Percentiles rank a stretch among this genome's conserved stretches.
Conservation (phyloP, 352 stramenopile genomes). For the Aphanomyces astaci region DNA sequence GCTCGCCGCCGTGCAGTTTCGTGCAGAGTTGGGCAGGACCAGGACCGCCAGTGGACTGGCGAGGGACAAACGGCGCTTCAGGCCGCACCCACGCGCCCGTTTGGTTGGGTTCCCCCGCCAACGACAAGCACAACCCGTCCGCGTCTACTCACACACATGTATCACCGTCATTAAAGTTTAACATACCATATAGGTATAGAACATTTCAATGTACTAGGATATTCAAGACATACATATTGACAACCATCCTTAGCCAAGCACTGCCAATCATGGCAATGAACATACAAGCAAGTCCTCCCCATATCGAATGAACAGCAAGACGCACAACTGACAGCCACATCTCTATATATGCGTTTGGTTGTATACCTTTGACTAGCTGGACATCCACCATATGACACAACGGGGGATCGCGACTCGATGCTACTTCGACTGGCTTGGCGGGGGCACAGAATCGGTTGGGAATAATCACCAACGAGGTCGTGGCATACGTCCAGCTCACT, state of each 20-base stretch:
- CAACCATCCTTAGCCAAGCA: too few relatives aligned
- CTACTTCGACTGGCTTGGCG: slow-evolving; percentile 27
- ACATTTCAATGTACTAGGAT: too few relatives aligned
- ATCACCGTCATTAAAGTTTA: too few relatives aligned
- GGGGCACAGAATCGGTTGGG: too few relatives aligned
- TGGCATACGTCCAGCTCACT: slow-evolving; percentile 57
- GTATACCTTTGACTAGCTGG: slow-evolving; percentile 28
- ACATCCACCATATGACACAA: slow-evolving; percentile 45
- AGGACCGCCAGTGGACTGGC: slow-evolving; percentile 35
- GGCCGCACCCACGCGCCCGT: slow-evolving; percentile 75
- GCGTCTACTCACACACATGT: slow-evolving; percentile 35
- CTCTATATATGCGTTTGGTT: too few relatives aligned
- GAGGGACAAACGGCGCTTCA: slow-evolving; percentile 59
- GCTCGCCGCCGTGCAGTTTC: slow-evolving; percentile 49
- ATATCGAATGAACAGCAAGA: too few relatives aligned
- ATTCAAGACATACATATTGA: too few relatives aligned
- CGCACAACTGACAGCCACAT: neutral
- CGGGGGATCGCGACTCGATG: slow-evolving; percentile 28
- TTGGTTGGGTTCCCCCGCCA: slow-evolving; percentile 59
- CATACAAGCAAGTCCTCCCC: too few relatives aligned
- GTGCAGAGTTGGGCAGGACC: slow-evolving; percentile 56
- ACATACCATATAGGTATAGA: too few relatives aligned
- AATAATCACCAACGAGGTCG: slow-evolving; percentile 48
- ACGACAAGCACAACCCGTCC: slow-evolving; percentile 69
- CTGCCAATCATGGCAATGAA: too few relatives aligned